Evolutionary conservation across 108 stramenopile genomes (phyloP).

Genomic region (Nannochloropsis gaditana): DNA sequence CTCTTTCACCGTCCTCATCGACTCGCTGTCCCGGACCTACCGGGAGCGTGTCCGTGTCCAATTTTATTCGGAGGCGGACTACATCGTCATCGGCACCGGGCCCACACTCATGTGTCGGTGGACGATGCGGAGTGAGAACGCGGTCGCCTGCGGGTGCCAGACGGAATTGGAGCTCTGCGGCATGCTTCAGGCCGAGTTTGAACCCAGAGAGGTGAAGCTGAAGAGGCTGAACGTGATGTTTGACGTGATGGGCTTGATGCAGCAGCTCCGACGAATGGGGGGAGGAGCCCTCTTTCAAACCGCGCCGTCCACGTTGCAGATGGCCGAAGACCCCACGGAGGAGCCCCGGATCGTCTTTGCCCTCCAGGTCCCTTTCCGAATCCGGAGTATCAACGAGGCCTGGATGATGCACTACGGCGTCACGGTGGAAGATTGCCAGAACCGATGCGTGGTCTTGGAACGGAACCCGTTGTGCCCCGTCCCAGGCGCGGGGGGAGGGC

Average conservation of each 20-base stretch:
- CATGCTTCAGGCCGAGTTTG: conserved; percentile 89
- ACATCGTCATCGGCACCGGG: conserved; percentile 67
- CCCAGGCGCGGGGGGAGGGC: neutral
- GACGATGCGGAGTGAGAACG: conserved; percentile 80
- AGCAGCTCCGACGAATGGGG: conserved; percentile 72
- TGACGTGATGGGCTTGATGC: conserved; percentile 96
- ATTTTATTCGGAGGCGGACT: conserved; percentile 76
- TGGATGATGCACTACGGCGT: conserved; percentile 20
- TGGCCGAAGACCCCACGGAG: neutral
- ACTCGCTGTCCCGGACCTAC: neutral
- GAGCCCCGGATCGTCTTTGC: neutral
- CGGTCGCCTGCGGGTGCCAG: conserved; percentile 67
- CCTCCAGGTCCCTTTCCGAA: neutral
- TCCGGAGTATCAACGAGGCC: neutral
- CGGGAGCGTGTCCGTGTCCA: conserved; percentile 37
- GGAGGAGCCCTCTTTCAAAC: conserved; percentile 26
- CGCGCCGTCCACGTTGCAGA: conserved; percentile 36
- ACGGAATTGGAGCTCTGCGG: conserved; percentile 76
- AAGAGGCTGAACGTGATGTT: conserved; percentile 79
- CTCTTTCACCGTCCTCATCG: conserved; percentile 66
- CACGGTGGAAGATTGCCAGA: conserved; percentile 9
- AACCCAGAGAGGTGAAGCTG: conserved; percentile 70
- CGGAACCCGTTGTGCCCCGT: neutral
- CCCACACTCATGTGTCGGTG: conserved; percentile 83
- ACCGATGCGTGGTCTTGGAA: neutral